Base-by-base conservation (phyloP, 2,329 filamentous ascomycete genomes). In the Chrysoporthe cubensis region DNA sequence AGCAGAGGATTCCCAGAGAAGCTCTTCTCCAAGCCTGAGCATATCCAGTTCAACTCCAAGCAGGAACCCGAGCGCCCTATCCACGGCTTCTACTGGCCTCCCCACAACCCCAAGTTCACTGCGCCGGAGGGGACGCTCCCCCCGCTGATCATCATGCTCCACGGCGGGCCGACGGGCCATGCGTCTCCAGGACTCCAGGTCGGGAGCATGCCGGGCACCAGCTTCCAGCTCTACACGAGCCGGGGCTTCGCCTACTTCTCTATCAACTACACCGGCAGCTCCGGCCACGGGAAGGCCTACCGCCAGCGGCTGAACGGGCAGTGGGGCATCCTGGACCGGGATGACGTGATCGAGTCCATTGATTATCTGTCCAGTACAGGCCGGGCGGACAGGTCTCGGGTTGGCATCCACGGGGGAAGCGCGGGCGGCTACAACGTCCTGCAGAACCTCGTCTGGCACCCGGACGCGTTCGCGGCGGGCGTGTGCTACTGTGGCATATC, bases 401-500 rank as follows among this genome's bases (percentile, higher is more conserved):
- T 84, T 0, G 85, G 84, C 0, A 83, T 87, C 66, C 81, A 80
- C 1, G 85, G 85, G 2, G 77, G 77, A 6, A 85, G 83, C 65
- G 83, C 85, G 0, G 85, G 85, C 14, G 86, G 86, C 0, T 88
- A 87, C 73, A 81, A 81, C 13, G 83, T 84, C 0, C 77, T 88
- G 34, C 81, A 84, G 71, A 80, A 79, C 4, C 71, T 87, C 2
- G 80, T 81, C 32, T 78, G 78, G 46, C 80, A 84, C 62, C 82
- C 85, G 0, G 74, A 76, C 0, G 75, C 79, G 0, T 87, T 85
- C 71, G 81, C 83, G 0, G 83, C 79, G 0, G 85, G 84, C 0
- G 79, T 85, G 3, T 83, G 81, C 64, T 77, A 81, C 1, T 85
- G 81, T 37, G 85, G 85, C 3, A 81, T 88, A 42, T 82, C 82